A percentile compares a stretch with the other conserved stretches of the same genome.
These are phyloP conservation scores for Decorospora gaudefroyi DNA, from an alignment of 2,329 filamentous ascomycete species.

Conservation along the genomic window DNA sequence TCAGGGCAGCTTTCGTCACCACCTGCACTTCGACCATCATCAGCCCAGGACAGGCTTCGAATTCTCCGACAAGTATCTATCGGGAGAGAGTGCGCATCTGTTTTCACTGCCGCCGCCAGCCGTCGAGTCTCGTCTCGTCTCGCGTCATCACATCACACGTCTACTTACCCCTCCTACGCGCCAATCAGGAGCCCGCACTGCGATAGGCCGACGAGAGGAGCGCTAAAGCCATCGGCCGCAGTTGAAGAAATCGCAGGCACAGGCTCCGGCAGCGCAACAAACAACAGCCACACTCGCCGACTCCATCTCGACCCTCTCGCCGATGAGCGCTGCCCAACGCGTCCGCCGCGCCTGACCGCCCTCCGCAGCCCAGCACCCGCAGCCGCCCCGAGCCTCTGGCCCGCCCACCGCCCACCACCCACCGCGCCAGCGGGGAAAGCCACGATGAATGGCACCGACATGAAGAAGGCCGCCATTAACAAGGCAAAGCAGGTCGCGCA, in stretches of 20 bases:
- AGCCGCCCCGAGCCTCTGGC: constrained; percentile 17
- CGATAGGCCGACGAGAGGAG: constrained; percentile 41
- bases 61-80: constrained; percentile 6
- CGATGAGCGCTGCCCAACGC: constrained; percentile 39
- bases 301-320: constrained; percentile 9
- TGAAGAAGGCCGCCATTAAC: constrained; percentile 67
- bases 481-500: constrained; percentile 68
- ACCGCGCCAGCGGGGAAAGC: constrained; percentile 40
- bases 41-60: background rate
- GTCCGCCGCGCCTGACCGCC: constrained; percentile 37
- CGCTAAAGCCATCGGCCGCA: constrained; percentile 43
- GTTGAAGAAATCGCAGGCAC: constrained; percentile 45
- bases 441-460: constrained; percentile 67
- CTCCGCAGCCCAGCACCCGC: constrained; percentile 15
- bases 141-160: constrained; percentile 17
- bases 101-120: too few species aligned
- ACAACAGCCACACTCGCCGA: constrained; percentile 21
- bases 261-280: constrained; percentile 32
- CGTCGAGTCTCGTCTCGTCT: constrained; percentile 16
- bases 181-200: constrained; percentile 37
- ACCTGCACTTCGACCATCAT: constrained; percentile 2
- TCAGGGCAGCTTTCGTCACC: constrained; percentile 4
- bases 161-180: constrained; percentile 20
- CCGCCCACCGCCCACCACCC: constrained; percentile 19
- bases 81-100: constrained; percentile 7